A percentile compares a stretch with the other conserved stretches of the same genome.
These are phyloP conservation scores for Ceratocystiopsis minuta DNA, from an alignment of 2,329 filamentous ascomycete genomes.

Conservation along the genomic window DNA sequence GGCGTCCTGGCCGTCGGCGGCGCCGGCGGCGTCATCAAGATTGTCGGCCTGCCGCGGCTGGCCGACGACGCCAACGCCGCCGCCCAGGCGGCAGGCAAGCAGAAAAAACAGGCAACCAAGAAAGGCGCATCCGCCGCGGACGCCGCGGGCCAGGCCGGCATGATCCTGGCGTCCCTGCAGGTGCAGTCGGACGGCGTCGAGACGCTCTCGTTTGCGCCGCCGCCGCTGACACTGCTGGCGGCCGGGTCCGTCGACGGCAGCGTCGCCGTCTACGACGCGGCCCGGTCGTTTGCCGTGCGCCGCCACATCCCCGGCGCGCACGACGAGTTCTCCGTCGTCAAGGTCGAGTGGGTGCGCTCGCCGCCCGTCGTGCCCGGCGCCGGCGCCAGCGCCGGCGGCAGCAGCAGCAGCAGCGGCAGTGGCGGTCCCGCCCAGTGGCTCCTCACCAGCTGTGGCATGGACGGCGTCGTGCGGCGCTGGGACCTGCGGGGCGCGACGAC, in stretches of 20 bases:
- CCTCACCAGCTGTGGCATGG: slow-evolving; percentile 77
- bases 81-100: background rate
- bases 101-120: slow-evolving; percentile 16
- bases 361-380: slow-evolving; percentile 4
- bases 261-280: slow-evolving; percentile 75
- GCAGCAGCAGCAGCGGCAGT: slow-evolving; percentile 20
- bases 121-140: slow-evolving; percentile 8
- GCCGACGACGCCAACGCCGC: slow-evolving; percentile 6
- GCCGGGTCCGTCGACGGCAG: slow-evolving; percentile 54
- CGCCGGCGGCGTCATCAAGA: slow-evolving; percentile 67
- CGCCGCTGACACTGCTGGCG: slow-evolving; percentile 35
- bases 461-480: slow-evolving; percentile 81
- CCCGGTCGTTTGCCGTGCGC: slow-evolving; percentile 72
- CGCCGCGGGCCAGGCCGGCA: slow-evolving; percentile 20
- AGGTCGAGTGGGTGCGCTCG: slow-evolving; percentile 60
- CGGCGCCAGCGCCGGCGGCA: background rate
- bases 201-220: slow-evolving; percentile 47
- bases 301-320: slow-evolving; percentile 68
- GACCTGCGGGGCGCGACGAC: slow-evolving; percentile 42
- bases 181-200: slow-evolving; percentile 64
- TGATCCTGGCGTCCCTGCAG: slow-evolving; percentile 67
- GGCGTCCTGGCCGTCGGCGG: slow-evolving; percentile 73
- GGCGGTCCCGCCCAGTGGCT: slow-evolving; percentile 33
- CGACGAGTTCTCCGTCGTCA: slow-evolving; percentile 77
- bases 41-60: slow-evolving; percentile 64